Conservation (phyloP, 176 grass and related monocot species). For the Oryza coarctata region DNA sequence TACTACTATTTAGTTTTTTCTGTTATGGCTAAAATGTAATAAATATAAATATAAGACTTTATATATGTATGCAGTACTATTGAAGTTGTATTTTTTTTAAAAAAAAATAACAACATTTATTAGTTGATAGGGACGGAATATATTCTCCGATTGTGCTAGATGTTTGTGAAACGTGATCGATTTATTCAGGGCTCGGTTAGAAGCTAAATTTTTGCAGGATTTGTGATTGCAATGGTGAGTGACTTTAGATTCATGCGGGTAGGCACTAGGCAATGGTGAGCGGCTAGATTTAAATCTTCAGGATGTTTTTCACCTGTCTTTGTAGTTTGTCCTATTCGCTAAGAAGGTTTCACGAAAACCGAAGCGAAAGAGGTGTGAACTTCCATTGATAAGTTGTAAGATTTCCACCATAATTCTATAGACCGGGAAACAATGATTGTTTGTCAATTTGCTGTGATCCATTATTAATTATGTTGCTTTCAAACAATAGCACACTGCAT, state of each 20-base stretch:
- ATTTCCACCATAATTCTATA: background rate
- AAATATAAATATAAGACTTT: too few species aligned
- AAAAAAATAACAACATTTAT: too few species aligned
- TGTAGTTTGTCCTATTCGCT: background rate
- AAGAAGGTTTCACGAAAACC: background rate
- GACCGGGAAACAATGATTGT: background rate
- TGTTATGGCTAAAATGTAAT: too few species aligned
- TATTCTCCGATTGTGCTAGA: background rate
- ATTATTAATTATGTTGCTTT: background rate
- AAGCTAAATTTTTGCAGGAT: background rate
- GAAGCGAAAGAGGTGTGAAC: background rate
- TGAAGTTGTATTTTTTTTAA: too few species aligned
- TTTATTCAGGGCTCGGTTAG: background rate
- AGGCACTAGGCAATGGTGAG: background rate
- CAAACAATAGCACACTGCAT: background rate
- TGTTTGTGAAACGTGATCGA: background rate
- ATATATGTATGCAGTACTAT: too few species aligned
- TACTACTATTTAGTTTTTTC: too few species aligned
- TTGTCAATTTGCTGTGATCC: background rate
- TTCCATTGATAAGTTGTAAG: background rate
- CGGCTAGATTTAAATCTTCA: background rate
- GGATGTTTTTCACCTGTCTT: background rate
- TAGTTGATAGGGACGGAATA: too few species aligned
- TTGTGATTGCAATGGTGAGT: background rate
- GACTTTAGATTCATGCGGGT: background rate